Percentiles rank a stretch among this genome's conserved stretches.
Conservation (phyloP, 768 basidiomycete species). For the Termitomyces sp. region DNA sequence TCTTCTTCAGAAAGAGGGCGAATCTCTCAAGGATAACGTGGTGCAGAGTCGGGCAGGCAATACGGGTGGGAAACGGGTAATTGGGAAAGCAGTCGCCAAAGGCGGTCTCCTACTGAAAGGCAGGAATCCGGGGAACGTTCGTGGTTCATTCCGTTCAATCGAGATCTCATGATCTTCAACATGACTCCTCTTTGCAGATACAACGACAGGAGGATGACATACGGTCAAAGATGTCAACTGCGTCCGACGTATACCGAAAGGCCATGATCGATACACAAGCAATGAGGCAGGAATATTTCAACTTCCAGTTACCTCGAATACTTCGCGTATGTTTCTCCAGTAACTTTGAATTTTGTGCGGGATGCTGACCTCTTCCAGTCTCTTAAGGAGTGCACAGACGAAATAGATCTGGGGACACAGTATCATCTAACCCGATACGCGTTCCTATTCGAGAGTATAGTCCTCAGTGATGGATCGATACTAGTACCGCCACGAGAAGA, state of each 20-base stretch:
- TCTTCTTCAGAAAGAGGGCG: conserved; percentile 92
- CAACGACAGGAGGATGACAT: conserved; percentile 95
- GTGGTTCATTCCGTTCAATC: conserved; percentile 3
- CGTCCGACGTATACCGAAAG: conserved; percentile 88
- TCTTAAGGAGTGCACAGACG: conserved; percentile 92
- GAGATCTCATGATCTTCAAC: neutral
- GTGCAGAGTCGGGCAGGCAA: conserved; percentile 61
- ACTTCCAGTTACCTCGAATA: conserved; percentile 92
- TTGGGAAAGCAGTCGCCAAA: conserved; percentile 90
- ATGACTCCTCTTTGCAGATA: conserved; percentile 43
- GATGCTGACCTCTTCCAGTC: conserved; percentile 40
- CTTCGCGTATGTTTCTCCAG: conserved; percentile 65
- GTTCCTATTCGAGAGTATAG: conserved; percentile 88
- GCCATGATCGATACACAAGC: conserved; percentile 86
- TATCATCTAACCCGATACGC: conserved; percentile 95
- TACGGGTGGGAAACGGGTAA: conserved; percentile 69
- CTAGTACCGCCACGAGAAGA: conserved; percentile 75
- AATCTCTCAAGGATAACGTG: conserved; percentile 79
- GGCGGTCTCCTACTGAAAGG: conserved; percentile 88
- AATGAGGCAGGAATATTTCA: conserved; percentile 96
- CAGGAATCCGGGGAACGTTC: conserved; percentile 85
- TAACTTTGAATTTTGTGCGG: neutral
- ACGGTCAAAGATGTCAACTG: conserved; percentile 74
- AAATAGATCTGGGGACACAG: conserved; percentile 96
- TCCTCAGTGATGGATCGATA: conserved; percentile 85